Base-by-base conservation (phyloP, 148 eudicot genomes). In the Amaranthus hypochondriacus region DNA sequence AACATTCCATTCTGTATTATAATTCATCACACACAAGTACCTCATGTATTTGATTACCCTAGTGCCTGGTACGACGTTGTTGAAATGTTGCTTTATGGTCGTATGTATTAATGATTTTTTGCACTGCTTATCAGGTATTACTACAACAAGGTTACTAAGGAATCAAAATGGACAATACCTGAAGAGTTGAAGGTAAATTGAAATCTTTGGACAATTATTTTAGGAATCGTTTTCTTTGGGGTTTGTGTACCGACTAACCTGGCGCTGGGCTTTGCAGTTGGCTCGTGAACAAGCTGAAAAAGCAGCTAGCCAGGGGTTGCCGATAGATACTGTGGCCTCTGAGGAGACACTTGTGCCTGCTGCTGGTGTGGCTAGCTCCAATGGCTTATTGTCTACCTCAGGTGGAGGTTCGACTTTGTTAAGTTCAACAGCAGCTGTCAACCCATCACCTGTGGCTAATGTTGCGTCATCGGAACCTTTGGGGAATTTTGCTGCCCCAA, bases 121-220 rank as follows among this genome's bases (percentile, higher is more conserved):
- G 60, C 48, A 21, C 44, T 61, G n/a, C 75, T 79, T 53, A 71
- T 62, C 85, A 95, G 99, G 88, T 95, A 95, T 79, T 95, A 92
- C 67, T 92, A 85, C 82, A 92, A 95, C 82, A 95, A 92, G 86
- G 81, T 83, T 47, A 92, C 99, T 62, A 95, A 95, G 83, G 89
- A 90, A 78, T 92, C 99, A 82, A 92, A 86, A 79, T 95, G 99
- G 99, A 77, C 88, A 49, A 92, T 95, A 49, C 99, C 99, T 60
- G 99, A 95, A 61, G 99, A 95, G 66, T 73, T 95, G 77, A 90
- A 92, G 99, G 99, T 95, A 75, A 49, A 68, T 14, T 10, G 14
- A 48, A 61, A 13, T 71, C 44, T 69, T 43, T 64, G 54, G 14
- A 46, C 18, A 49, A 14, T 65, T 15, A 4, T 6, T 55, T 7